Conservation (phyloP, 2,329 filamentous ascomycete genomes). For the Aureobasidium namibiae region DNA sequence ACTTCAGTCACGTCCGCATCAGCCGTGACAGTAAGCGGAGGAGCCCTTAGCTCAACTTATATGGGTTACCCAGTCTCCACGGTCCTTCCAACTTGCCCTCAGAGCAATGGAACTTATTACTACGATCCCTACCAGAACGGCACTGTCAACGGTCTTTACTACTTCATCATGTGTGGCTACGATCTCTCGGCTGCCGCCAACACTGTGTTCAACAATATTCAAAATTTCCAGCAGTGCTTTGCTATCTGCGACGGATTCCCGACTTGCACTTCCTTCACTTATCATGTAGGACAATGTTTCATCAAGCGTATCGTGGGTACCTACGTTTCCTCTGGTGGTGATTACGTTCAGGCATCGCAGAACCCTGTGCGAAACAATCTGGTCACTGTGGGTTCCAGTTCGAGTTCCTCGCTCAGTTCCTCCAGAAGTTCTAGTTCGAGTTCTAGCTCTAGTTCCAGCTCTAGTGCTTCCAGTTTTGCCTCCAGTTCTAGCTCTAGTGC, state of each 20-base stretch:
- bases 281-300: too few relatives aligned
- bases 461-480: too few relatives aligned
- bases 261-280: too few relatives aligned
- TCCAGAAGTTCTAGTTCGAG: too few relatives aligned
- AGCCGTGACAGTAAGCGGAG: not conserved
- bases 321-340: too few relatives aligned
- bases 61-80: slow-evolving; percentile 1
- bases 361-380: slow-evolving; percentile 7
- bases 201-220: not conserved
- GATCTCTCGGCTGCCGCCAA: not conserved
- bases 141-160: not conserved
- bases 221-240: too few relatives aligned
- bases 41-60: not conserved
- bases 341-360: not conserved
- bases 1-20: not conserved
- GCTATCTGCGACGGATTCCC: too few relatives aligned
- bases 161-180: slow-evolving; percentile 11
- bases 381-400: not conserved
- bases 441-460: too few relatives aligned
- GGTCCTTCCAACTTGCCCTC: not conserved
- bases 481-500: too few relatives aligned
- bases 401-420: too few relatives aligned
- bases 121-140: not conserved
- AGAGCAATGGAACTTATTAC: slow-evolving; percentile 6
- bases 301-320: too few relatives aligned